A percentile compares a stretch with the other conserved stretches of the same genome.
Conservation (phyloP, 371 early-diverging fungal species). For the Actinomortierella wolfii region DNA sequence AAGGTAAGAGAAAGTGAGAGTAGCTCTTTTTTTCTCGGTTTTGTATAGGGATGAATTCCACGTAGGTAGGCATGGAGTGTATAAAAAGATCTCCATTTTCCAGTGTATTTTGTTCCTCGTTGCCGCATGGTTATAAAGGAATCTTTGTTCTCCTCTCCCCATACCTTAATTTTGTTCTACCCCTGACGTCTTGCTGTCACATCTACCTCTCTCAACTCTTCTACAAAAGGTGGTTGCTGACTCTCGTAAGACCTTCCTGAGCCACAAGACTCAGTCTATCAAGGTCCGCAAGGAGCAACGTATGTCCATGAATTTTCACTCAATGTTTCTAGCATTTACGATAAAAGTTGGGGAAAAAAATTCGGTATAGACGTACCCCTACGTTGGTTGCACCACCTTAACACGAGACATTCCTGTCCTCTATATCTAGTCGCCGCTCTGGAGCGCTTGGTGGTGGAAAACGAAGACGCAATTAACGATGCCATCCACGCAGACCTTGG, state of each 20-base stretch:
- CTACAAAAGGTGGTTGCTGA: constrained; percentile 39
- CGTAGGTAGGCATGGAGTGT: too few relatives aligned
- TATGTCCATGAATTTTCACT: constrained; percentile 7
- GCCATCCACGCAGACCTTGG: constrained; percentile 59
- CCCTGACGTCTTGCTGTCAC: background rate
- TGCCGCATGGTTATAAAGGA: too few relatives aligned
- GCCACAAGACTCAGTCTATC: constrained; percentile 28
- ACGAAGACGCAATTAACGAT: constrained; percentile 48
- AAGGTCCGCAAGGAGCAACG: constrained; percentile 45
- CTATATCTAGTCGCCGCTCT: constrained; percentile 58
- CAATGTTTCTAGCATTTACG: too few relatives aligned
- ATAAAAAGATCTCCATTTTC: too few relatives aligned
- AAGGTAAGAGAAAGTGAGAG: constrained; percentile 4
- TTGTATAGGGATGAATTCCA: too few relatives aligned
- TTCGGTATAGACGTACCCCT: too few relatives aligned
- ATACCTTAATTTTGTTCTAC: background rate
- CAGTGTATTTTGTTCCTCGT: too few relatives aligned
- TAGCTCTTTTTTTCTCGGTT: background rate
- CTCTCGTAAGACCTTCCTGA: constrained; percentile 15
- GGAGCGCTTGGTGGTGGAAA: constrained; percentile 51
- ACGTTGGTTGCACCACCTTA: background rate
- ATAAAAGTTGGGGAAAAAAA: too few relatives aligned
- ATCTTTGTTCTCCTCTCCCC: too few relatives aligned
- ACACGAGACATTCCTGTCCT: constrained; percentile 28
- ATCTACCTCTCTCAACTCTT: background rate